Conservation (phyloP, 352 stramenopile genomes). For the Blastocystis sp. region DNA sequence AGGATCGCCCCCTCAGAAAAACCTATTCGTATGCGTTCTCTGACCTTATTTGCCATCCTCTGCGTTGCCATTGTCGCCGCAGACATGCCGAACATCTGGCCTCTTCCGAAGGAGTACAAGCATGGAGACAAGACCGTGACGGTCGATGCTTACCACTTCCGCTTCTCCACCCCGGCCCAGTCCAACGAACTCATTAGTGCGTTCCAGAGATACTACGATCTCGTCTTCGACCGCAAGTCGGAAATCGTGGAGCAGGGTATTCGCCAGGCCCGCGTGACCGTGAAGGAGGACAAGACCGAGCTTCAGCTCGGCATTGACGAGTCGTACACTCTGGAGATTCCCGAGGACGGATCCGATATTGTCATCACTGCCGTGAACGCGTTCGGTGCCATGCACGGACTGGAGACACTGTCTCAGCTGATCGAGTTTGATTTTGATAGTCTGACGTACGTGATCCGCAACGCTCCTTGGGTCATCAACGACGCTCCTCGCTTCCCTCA, state of each 20-base stretch:
- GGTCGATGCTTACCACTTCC: conserved; percentile 39
- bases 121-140: conserved; percentile 36
- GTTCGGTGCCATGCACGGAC: conserved; percentile 63
- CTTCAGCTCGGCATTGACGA: conserved; percentile 50
- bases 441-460: conserved; percentile 60
- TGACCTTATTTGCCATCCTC: conserved; percentile 7
- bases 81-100: conserved; percentile 52
- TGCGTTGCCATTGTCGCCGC: neutral
- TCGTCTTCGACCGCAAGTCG: conserved; percentile 38
- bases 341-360: conserved; percentile 58
- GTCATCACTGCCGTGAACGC: conserved; percentile 29
- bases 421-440: conserved; percentile 39
- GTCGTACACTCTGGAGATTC: conserved; percentile 57
- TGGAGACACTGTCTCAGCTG: conserved; percentile 71
- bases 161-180: conserved; percentile 23
- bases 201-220: conserved; percentile 44
- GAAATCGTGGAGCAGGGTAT: conserved; percentile 11
- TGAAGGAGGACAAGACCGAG: conserved; percentile 33
- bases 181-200: conserved; percentile 45
- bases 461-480: conserved; percentile 68
- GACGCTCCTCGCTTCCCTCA: conserved; percentile 73
- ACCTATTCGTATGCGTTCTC: conserved; percentile 28
- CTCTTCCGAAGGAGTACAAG: conserved; percentile 57
- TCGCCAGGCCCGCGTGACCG: neutral
- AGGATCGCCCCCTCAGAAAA: neutral